Evolutionary conservation across 2,329 filamentous ascomycete species (phyloP), one percentile per base, ranked within the genome.

Genomic region (Pseudogymnoascus sp.): DNA sequence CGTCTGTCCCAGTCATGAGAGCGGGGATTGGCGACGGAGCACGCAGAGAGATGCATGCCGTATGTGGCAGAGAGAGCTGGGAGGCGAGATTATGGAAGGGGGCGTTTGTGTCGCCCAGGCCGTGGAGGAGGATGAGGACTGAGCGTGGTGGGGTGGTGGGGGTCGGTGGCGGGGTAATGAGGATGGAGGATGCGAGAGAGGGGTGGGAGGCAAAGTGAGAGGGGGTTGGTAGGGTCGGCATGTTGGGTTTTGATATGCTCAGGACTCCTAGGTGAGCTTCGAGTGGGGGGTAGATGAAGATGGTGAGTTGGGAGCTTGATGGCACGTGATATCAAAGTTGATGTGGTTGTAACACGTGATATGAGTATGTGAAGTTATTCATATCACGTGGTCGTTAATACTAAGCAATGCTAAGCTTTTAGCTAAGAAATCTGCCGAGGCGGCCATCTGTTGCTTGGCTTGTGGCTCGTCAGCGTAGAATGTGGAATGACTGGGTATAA

Each of bases 61-160:
- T 89, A 71, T 88, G 85, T 0, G 87, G 86, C 3, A 90, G 80
- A 63, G 80, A 78, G 64, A 90, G 75, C 63, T 84, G 82, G 39
- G 77, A 76, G 10, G 79, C 86, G 36, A 90, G 82, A 18, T 75
- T 76, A 26, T 80, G 80, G 73, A 89, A 89, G 36, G 83, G 77
- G 18, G 73, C 69, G 60, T 84, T 77, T 11, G 80, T 85, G 72
- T 90, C 87, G 60, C 87, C 87, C 16, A 90, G 79, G 65, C 87
- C 86, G 71, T 90, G 87, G 4, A 90, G 81, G 36, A 90, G 81
- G 69, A 90, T 75, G 47, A 90, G 81, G 66, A 88, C 75, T 72
- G 89, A 89, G 63, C 80, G 80, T 21, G 82, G 74, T 3, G 76
- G 73, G 18, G 79, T 75, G 4, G 79, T 75, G 63, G 76, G 62